Conservation (phyloP, 768 basidiomycete species). For the Pleurotus tuoliensis region DNA sequence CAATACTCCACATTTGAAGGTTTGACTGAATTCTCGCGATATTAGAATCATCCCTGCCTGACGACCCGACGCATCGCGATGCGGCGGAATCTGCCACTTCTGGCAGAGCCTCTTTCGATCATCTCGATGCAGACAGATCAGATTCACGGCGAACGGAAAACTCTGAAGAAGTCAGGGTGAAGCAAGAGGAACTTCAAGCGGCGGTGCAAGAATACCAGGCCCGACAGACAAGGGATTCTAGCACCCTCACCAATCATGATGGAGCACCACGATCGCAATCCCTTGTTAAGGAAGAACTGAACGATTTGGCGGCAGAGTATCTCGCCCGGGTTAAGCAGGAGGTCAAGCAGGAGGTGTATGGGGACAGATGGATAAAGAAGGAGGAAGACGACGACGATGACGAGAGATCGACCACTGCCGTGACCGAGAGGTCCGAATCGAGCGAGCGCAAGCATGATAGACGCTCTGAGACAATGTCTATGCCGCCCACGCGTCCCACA, state of each 20-base stretch:
- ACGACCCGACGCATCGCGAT: too few species aligned
- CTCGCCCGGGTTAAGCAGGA: background rate
- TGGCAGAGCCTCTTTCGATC: too few species aligned
- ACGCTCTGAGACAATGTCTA: too few species aligned
- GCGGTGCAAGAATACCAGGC: background rate
- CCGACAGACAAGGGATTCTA: background rate
- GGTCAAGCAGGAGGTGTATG: background rate
- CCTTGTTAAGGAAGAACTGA: background rate
- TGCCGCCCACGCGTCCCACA: too few species aligned
- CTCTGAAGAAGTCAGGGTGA: background rate
- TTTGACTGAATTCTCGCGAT: too few species aligned
- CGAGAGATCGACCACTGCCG: too few species aligned
- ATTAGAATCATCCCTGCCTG: too few species aligned
- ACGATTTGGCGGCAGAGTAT: background rate
- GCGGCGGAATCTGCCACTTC: too few species aligned
- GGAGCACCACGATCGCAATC: background rate
- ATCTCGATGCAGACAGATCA: too few species aligned
- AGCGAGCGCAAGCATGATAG: too few species aligned
- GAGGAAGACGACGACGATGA: background rate
- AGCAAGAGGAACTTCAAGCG: background rate
- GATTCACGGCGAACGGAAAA: too few species aligned
- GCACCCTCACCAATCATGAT: background rate
- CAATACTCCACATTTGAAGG: too few species aligned
- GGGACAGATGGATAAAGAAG: background rate
- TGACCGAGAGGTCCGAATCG: background rate